Base-by-base conservation (phyloP, 2,329 filamentous ascomycete genomes). In the Penicillium thymicola region DNA sequence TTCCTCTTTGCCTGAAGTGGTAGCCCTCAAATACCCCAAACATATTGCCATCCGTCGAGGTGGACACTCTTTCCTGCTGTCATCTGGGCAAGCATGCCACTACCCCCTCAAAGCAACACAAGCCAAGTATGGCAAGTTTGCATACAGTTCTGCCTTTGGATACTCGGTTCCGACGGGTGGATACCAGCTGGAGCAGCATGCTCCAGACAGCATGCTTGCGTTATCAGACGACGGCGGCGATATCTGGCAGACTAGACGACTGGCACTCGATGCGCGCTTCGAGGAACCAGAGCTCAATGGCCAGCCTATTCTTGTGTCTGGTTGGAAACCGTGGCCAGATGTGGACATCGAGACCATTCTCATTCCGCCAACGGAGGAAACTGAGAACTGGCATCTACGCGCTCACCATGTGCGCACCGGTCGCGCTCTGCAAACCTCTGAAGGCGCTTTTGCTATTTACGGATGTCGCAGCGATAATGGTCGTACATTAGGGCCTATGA, bases 101-200 rank as follows among this genome's bases (percentile, higher is more conserved):
- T 92, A 92, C 69, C 87, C 89, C 0, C 87, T 92, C 79, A 89
- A 89, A 72, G 89, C 87, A 52, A 90, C 89, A 0, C 89, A 92
- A 70, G 88, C 89, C 59, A 92, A 92, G 68, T 92, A 92, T 71
- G 89, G 89, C 45, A 83, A 85, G 58, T 92, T 92, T 68, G 88
- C 88, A 6, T 92, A 92, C 44, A 89, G 85, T 67, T 86, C 87
- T 51, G 83, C 87, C 0, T 92, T 89, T 70, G 88, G 81, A 21
- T 92, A 92, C 75, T 89, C 86, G 0, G 89, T 92, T 0, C 88
- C 89, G 0, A 89, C 89, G 0, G 89, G 89, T 0, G 81, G 85
- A 18, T 89, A 90, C 71, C 87, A 87, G 0, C 81, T 92, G 1
- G 88, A 91, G 70, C 89, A 91, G 67, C 89, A 87, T 68, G 87